Conservation (phyloP, 2,329 filamentous ascomycete genomes). For the Knoxdaviesia capensis region DNA sequence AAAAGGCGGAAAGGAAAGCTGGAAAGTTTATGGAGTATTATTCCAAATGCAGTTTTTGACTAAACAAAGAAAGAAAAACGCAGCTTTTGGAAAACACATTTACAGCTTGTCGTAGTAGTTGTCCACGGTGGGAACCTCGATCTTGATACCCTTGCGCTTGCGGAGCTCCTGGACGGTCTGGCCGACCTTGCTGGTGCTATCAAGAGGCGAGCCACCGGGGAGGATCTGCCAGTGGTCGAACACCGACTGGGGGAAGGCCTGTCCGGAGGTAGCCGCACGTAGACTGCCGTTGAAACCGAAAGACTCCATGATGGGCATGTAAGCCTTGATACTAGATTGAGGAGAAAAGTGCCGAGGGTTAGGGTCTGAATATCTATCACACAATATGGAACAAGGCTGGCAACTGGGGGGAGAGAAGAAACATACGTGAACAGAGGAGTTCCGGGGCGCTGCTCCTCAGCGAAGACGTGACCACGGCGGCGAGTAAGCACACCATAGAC, state of each 20-base stretch:
- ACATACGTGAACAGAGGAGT: slow-evolving; percentile 73
- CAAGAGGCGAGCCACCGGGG: slow-evolving; percentile 81
- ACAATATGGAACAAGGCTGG: too few species aligned
- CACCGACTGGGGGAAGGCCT: slow-evolving; percentile 97
- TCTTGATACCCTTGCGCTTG: slow-evolving; percentile 99
- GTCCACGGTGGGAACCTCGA: slow-evolving; percentile 75
- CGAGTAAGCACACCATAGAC: slow-evolving; percentile 98
- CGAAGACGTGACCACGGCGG: slow-evolving; percentile 96
- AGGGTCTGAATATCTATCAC: too few species aligned
- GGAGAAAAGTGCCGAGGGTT: too few species aligned
- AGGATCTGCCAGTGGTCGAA: slow-evolving; percentile 99
- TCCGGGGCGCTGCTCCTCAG: slow-evolving; percentile 92
- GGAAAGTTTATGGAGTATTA: too few species aligned
- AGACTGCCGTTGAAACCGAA: slow-evolving; percentile 99
- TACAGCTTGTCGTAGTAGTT: slow-evolving; percentile 99
- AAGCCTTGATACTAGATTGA: slow-evolving; percentile 59
- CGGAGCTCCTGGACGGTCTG: slow-evolving; percentile 73
- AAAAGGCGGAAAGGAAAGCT: too few species aligned
- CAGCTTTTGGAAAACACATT: slow-evolving; percentile 8
- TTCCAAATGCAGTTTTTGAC: too few species aligned
- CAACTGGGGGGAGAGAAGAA: too few species aligned
- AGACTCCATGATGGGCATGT: slow-evolving; percentile 89
- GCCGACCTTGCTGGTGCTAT: slow-evolving; percentile 64
- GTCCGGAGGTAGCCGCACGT: slow-evolving; percentile 77
- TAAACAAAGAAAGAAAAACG: too few species aligned